phyloP scores from a whole-genome alignment of 2,329 filamentous ascomycete species.

The Colletotrichum liaoningense region DNA sequence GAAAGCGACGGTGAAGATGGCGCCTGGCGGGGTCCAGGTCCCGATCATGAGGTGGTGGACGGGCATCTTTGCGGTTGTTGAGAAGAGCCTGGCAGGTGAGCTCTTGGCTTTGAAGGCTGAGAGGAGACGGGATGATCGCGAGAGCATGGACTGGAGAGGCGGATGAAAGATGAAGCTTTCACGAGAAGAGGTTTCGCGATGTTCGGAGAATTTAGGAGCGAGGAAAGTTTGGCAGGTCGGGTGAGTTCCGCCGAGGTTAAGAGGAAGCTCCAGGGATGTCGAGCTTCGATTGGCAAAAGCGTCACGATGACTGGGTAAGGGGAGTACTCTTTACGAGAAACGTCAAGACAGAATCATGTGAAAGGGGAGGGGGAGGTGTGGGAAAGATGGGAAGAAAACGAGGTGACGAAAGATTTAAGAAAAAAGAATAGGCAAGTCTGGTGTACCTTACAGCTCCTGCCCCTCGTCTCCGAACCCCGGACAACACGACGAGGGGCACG shows the following conservation, averaged over 20 bases:
- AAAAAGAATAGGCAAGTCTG: not conserved
- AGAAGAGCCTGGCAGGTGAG: constrained; percentile 1
- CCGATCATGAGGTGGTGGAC: constrained; percentile 90
- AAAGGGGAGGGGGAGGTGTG: not conserved
- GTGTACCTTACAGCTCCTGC: constrained; percentile 20
- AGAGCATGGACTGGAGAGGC: not conserved
- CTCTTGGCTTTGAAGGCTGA: not conserved
- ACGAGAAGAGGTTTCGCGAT: not conserved
- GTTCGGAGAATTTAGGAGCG: constrained; percentile 14
- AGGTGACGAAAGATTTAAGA: not conserved
- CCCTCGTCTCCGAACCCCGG: constrained; percentile 34
- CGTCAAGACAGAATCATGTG: not conserved
- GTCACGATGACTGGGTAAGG: not conserved
- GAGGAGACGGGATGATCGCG: constrained; percentile 7
- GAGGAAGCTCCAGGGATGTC: not conserved
- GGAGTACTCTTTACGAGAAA: not conserved
- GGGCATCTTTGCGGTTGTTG: constrained; percentile 67
- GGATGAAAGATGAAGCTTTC: no score
- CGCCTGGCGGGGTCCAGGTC: constrained; percentile 90
- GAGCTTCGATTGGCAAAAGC: not conserved
- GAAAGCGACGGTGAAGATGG: constrained; percentile 90
- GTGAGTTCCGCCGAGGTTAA: constrained; percentile 2
- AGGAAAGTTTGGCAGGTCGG: not conserved
- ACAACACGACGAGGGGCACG: constrained; percentile 26
- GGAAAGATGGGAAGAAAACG: not conserved